A percentile compares a stretch with the other conserved stretches of the same genome.
Conservation (phyloP, 192 early-diverging fungal species). For the Mortierella alpina region DNA sequence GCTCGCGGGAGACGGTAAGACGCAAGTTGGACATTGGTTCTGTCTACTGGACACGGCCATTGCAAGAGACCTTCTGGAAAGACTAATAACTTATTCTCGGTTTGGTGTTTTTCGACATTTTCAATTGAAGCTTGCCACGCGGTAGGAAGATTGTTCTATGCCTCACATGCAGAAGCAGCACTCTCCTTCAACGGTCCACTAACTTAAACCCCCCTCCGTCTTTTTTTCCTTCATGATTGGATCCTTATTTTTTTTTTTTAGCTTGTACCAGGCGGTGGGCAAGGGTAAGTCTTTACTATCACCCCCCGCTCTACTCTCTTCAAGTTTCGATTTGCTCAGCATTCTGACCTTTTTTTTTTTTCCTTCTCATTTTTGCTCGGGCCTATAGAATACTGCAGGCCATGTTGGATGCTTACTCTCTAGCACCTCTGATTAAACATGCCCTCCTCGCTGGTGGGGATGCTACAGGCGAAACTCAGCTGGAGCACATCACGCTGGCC, state of each 20-base stretch:
- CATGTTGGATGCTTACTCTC: constrained; percentile 19
- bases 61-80: not conserved
- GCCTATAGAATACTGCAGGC: constrained; percentile 7
- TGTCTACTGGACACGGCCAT: not conserved
- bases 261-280: constrained; percentile 17
- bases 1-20: constrained; percentile 14
- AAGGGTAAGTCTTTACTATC: constrained; percentile 5
- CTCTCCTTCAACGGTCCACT: not conserved
- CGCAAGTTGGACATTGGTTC: no score
- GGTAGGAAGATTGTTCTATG: not conserved
- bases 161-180: no score
- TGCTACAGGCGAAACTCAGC: not conserved
- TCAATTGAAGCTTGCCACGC: constrained; percentile 7
- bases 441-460: not conserved
- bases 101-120: not conserved
- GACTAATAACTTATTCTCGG: not conserved
- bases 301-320: no score
- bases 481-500: not conserved
- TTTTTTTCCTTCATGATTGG: not conserved
- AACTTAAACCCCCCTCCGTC: not conserved
- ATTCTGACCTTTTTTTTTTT: not conserved
- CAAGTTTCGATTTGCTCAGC: no score
- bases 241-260: not conserved
- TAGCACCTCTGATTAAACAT: constrained; percentile 10
- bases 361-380: not conserved